Evolutionary conservation across 768 basidiomycete species (phyloP).

Genomic region (Boletus coccyginus): DNA sequence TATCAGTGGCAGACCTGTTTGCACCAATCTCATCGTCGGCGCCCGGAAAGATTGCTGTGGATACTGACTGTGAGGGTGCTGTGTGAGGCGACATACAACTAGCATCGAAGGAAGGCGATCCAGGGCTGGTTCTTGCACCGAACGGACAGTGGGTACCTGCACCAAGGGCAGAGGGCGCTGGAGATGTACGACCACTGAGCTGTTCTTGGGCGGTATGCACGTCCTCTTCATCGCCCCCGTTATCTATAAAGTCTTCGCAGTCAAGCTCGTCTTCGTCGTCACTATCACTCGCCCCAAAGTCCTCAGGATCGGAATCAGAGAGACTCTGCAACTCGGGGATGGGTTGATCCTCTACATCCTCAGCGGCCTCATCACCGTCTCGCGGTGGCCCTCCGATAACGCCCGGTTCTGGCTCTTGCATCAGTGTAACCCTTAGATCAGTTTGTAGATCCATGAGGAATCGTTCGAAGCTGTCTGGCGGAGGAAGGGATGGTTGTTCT

Average conservation of each 20-base stretch:
- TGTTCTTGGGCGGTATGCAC: slow-evolving; percentile 23
- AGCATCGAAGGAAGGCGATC: slow-evolving; percentile 1
- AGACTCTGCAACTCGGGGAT: slow-evolving; percentile 26
- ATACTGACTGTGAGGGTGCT: slow-evolving; percentile 5
- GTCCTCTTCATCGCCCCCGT: slow-evolving; percentile 27
- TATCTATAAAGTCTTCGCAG: slow-evolving; percentile 28
- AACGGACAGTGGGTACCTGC: slow-evolving; percentile 9
- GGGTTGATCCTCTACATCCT: slow-evolving; percentile 13
- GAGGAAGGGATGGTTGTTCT: slow-evolving; percentile 30
- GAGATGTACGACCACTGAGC: slow-evolving; percentile 25
- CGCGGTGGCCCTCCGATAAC: slow-evolving; percentile 2
- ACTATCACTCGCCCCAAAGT: slow-evolving; percentile 16
- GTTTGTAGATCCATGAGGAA: slow-evolving; percentile 77
- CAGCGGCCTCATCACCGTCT: slow-evolving; percentile 9
- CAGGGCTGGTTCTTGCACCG: slow-evolving; percentile 1
- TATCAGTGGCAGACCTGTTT: neutral
- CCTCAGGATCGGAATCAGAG: slow-evolving; percentile 30
- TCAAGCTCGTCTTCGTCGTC: slow-evolving; percentile 28
- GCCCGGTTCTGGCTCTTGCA: slow-evolving; percentile 31
- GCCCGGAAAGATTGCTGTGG: slow-evolving; percentile 9
- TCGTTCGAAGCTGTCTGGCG: slow-evolving; percentile 74
- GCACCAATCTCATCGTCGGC: neutral
- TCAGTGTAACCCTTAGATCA: slow-evolving; percentile 65
- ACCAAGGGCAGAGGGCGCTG: slow-evolving; percentile 23
- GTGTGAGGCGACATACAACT: neutral